Conservation (phyloP, 2,329 filamentous ascomycete genomes). For the Aspergillus fijiensis region DNA sequence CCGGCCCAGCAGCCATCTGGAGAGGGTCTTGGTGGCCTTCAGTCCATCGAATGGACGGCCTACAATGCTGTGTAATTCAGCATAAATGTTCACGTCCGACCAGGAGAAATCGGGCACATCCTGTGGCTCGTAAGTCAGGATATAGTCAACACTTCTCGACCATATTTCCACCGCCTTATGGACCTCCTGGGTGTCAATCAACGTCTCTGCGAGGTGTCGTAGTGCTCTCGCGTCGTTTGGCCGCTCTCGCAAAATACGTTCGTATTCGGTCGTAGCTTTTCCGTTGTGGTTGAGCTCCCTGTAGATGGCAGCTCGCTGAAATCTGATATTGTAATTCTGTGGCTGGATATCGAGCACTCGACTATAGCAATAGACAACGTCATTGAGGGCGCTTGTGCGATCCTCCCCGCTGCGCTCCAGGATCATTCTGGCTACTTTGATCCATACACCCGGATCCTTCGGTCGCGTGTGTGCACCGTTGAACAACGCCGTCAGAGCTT, state of each 20-base stretch:
- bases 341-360: slow-evolving; percentile 55
- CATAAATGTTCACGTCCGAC: slow-evolving; percentile 82
- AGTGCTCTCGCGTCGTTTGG: slow-evolving; percentile 57
- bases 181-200: slow-evolving; percentile 53
- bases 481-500: slow-evolving; percentile 57
- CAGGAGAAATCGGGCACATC: slow-evolving; percentile 59
- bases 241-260: slow-evolving; percentile 53
- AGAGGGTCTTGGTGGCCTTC: slow-evolving; percentile 66
- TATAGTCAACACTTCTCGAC: slow-evolving; percentile 53
- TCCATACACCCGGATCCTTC: slow-evolving; percentile 57
- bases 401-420: slow-evolving; percentile 50
- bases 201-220: slow-evolving; percentile 57
- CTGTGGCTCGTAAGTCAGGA: slow-evolving; percentile 44
- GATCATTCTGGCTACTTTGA: slow-evolving; percentile 56
- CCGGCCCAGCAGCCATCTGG: slow-evolving; percentile 80
- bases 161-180: slow-evolving; percentile 52
- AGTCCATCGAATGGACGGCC: slow-evolving; percentile 67
- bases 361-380: slow-evolving; percentile 55
- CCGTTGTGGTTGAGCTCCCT: slow-evolving; percentile 50
- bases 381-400: slow-evolving; percentile 43
- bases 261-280: slow-evolving; percentile 52
- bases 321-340: slow-evolving; percentile 54
- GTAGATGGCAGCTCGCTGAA: slow-evolving; percentile 57
- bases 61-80: slow-evolving; percentile 71
- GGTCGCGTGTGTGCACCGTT: slow-evolving; percentile 58